These are phyloP conservation scores for Backusella tarrabulga DNA, from an alignment of 192 early-diverging fungal species.

Conservation along the genomic window DNA sequence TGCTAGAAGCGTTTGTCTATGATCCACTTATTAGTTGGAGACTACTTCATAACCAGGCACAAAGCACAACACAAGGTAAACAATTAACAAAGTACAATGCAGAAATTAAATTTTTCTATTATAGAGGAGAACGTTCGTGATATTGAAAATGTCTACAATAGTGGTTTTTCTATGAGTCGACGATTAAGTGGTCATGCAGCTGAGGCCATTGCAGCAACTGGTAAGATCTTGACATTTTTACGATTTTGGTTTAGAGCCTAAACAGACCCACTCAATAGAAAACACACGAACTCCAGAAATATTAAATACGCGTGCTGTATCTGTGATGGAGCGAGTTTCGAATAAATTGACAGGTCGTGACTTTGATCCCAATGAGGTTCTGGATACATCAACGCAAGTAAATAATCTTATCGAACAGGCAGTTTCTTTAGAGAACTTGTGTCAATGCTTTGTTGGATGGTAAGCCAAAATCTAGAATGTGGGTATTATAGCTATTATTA, in stretches of 20 bases:
- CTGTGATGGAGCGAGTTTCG: constrained; percentile 84
- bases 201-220: constrained; percentile 35
- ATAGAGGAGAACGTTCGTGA: constrained; percentile 20
- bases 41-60: constrained; percentile 50
- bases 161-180: constrained; percentile 31
- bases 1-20: constrained; percentile 96
- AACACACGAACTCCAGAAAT: constrained; percentile 47
- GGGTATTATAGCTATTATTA: neutral
- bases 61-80: constrained; percentile 41
- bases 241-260: neutral
- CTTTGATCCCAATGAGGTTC: constrained; percentile 74
- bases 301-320: constrained; percentile 74
- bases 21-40: constrained; percentile 95
- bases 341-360: constrained; percentile 95
- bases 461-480: constrained; percentile 12
- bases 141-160: constrained; percentile 23
- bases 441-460: constrained; percentile 73
- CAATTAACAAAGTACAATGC: neutral
- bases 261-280: constrained; percentile 33
- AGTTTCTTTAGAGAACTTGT: constrained; percentile 85
- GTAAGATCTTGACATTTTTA: neutral
- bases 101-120: neutral
- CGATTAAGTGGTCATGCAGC: constrained; percentile 39
- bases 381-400: constrained; percentile 85
- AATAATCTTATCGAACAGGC: constrained; percentile 88